Conservation (phyloP, 345 rosid genomes). For the Anacardium occidentale region DNA sequence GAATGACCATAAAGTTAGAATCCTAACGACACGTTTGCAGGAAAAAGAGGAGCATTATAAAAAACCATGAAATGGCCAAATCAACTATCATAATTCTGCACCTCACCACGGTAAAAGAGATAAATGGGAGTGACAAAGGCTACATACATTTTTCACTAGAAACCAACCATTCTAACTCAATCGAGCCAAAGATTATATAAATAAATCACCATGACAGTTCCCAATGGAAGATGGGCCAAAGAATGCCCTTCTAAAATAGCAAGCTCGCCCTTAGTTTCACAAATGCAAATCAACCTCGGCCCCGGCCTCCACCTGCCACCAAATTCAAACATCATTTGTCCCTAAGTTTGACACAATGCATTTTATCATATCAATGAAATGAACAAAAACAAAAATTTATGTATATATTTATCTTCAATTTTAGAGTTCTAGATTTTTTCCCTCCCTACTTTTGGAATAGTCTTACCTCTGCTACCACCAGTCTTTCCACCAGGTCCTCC, state of each 20-base stretch:
- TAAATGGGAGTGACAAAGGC: neutral
- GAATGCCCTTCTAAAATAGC: conserved; percentile 42
- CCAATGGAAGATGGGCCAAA: conserved; percentile 26
- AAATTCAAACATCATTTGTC: neutral
- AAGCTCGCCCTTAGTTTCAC: conserved; percentile 18
- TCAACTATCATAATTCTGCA: neutral
- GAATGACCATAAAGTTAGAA: too few species aligned
- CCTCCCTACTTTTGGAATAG: neutral
- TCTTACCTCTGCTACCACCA: conserved; percentile 59
- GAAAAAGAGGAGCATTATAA: too few species aligned
- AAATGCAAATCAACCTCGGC: conserved; percentile 40
- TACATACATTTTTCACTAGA: conserved; percentile 6
- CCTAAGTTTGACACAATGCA: neutral
- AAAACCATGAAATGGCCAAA: neutral
- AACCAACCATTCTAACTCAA: conserved; percentile 5
- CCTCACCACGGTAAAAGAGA: neutral
- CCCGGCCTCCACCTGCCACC: conserved; percentile 57
- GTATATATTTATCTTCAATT: neutral
- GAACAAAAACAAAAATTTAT: neutral
- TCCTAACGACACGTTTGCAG: too few species aligned
- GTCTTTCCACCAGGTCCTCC: conserved; percentile 61
- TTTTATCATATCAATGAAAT: neutral
- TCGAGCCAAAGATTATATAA: conserved; percentile 1
- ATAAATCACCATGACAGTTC: conserved; percentile 11
- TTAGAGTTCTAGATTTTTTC: neutral